Evolutionary conservation across 2,329 filamentous ascomycete genomes (phyloP), one percentile per base, ranked within the genome.

Genomic region (Penicillium sumatraense): DNA sequence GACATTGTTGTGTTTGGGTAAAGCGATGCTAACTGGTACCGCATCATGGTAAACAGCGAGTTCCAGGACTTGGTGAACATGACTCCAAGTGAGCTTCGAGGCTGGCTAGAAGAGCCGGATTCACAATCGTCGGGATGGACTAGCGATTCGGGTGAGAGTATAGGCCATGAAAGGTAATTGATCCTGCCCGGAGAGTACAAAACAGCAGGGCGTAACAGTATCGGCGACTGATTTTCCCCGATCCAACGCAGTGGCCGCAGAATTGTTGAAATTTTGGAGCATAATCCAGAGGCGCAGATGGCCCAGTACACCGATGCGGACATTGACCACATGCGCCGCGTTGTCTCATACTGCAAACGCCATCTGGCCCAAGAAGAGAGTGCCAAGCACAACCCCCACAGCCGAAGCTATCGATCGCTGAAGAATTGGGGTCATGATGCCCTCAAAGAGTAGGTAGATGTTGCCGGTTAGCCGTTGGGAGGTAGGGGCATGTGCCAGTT

Each of bases 21-120:
- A 6, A 23, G 9, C 5, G 7, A 24, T 7, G 21, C 38, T 41
- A 23, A 41, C 5, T 18, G 4, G 13, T 8, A 7, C 16, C 16
- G 18, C 18, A 2, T n/a, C n/a, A n/a, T n/a, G 20, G n/a, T 3
- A 16, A 24, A 73, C 58, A 80, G 81, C 47, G 85, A 89, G 67
- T 89, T 88, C 77, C 87, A 88, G 58, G 78, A 83, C 35, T 72
- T 87, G 44, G 84, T 89, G 69, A 89, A 89, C 70, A 88, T 89
- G 86, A 81, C 78, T 10, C 76, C 84, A 1, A 69, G 77, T 1
- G 85, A 88, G 59, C 78, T 89, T 14, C 79, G 85, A 62, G 75
- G 80, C 21, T 89, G 86, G 86, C 79, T 89, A 21, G 78, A 83
- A 58, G 78, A 80, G 6, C 78, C 82, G n/a, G 79, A 84, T 27